Base-by-base conservation (phyloP, 495 filamentous ascomycete genomes). In the Parathielavia hyrcaniae region DNA sequence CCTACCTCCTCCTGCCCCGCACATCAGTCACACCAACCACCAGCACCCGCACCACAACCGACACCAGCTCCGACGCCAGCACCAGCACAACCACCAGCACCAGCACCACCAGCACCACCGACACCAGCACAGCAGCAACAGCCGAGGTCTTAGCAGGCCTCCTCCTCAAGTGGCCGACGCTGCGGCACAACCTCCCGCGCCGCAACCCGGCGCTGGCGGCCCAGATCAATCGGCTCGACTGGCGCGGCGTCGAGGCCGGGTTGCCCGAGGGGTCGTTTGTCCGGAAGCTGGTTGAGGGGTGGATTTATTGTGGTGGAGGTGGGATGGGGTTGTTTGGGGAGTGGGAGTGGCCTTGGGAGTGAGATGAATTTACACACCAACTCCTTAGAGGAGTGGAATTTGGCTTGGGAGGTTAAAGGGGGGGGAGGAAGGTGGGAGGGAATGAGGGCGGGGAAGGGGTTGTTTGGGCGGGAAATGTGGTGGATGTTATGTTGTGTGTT, bases 161-260 rank as follows among this genome's bases (percentile, higher is more conserved):
- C 32, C 39, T 61, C 19, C 39, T 39, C 19, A 26, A 19, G 14
- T 38, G 40, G 45, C 44, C 38, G 2, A 4, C 30, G 5, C 2
- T 39, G 10, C 38, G 59, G 9, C 40, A 19, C 5, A 22, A 2
- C 7, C 22, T 61, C 3, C 19, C 46, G 4, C 13, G 30, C 17
- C 17, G 9, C 8, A 1, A 34, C 9, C 32, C 54, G 1, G n/a
- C 3, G 6, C 13, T 58, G 34, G 59, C 48, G 5, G 22, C 13
- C 20, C 19, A 41, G 32, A 16, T 35, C 44, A 53, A 53, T 12
- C 17, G 12, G 41, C 6, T 61, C 5, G 47, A 61, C 34, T 58
- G 59, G 54, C 11, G 10, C 1, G 54, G 59, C 0, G 48, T 53
- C 1, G 39, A 53, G 35, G 20, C n/a, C 1, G 53, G 47, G 48